Base-by-base conservation (phyloP, 2,329 filamentous ascomycete genomes). In the Scytalidium lignicola region DNA sequence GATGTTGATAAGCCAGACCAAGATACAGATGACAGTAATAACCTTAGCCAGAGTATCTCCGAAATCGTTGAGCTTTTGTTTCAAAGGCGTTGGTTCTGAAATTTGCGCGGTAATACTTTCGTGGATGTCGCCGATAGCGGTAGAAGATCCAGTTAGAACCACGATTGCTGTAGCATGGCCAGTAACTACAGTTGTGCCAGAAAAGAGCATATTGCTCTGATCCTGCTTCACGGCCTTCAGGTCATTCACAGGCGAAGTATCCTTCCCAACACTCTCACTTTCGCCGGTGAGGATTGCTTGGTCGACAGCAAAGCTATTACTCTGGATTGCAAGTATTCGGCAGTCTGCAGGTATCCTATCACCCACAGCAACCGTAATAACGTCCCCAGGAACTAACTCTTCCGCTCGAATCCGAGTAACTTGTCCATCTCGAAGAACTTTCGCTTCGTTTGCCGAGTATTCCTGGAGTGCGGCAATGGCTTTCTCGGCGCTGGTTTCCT, bases 1-100 rank as follows among this genome's bases (percentile, higher is more conserved):
- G 59, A 97, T 89, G 73, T 99, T 99, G 78, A 99, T 99, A 52
- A 97, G 76, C 93, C 93, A 99, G 61, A 99, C 93, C 50, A 96
- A 74, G 56, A 97, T 76, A 70, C 95, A 99, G 63, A 99, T 99
- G 53, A 91, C 86, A 6, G 92, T 97, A 58, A 99, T 99, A 54
- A 97, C 93, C 77, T 97, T 99, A 61, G 95, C 95, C 55, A 99
- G 77, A 65, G 81, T 86, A 70, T 99, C 93, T 55, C 93, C 95
- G 65, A 99, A 99, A 63, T 97, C 90, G 68, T 99, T 96, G 55
- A 99, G 79, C 76, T 99, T 99, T 76, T 99, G 90, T 77, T 99
- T 99, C 59, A 99, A 72, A 13, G 93, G 93, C 1, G 93, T 99
- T 0, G 93, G 93, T 67, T 96, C 91, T 19, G 92, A 97, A 62